Evolutionary conservation across 179 eudicot species (phyloP).

Genomic region (Corrigiola litoralis): DNA sequence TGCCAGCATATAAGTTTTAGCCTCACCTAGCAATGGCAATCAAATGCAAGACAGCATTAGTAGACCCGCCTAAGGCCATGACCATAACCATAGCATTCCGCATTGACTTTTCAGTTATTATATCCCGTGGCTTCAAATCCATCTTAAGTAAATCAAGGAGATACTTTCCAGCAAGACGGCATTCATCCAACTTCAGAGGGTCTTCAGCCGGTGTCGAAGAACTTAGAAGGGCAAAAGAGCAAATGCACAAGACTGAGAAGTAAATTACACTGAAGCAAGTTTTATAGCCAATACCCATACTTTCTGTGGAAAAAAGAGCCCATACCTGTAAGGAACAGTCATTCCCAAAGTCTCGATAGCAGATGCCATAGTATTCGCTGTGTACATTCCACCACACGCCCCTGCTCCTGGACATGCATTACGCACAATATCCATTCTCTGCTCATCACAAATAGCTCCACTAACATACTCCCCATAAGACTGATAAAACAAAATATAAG

Average conservation of each 20-base stretch:
- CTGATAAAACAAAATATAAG: neutral
- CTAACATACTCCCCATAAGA: slow-evolving; percentile 77
- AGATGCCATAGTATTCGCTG: slow-evolving; percentile 97
- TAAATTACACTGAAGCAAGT: no score
- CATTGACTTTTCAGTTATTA: slow-evolving; percentile 78
- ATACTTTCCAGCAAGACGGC: slow-evolving; percentile 90
- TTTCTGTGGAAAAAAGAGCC: no score
- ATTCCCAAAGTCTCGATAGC: slow-evolving; percentile 97
- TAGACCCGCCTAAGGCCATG: slow-evolving; percentile 99
- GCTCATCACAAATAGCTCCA: slow-evolving; percentile 71
- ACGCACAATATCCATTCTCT: slow-evolving; percentile 74
- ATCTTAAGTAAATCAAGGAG: slow-evolving; percentile 75
- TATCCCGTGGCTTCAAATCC: slow-evolving; percentile 94
- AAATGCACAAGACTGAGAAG: no score
- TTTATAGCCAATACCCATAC: no score
- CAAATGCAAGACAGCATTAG: slow-evolving; percentile 94
- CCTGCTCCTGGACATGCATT: slow-evolving; percentile 98
- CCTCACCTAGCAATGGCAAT: slow-evolving; percentile 96
- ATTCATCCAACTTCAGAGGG: slow-evolving; percentile 88
- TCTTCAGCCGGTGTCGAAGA: slow-evolving; percentile 99
- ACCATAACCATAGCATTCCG: slow-evolving; percentile 90
- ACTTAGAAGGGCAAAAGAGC: slow-evolving; percentile 32
- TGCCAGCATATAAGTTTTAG: slow-evolving; percentile 11
- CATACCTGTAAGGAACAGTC: slow-evolving; percentile 89
- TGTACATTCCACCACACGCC: slow-evolving; percentile 99